Conservation (phyloP, 2,329 filamentous ascomycete species). For the Rhynchosporium graminicola region DNA sequence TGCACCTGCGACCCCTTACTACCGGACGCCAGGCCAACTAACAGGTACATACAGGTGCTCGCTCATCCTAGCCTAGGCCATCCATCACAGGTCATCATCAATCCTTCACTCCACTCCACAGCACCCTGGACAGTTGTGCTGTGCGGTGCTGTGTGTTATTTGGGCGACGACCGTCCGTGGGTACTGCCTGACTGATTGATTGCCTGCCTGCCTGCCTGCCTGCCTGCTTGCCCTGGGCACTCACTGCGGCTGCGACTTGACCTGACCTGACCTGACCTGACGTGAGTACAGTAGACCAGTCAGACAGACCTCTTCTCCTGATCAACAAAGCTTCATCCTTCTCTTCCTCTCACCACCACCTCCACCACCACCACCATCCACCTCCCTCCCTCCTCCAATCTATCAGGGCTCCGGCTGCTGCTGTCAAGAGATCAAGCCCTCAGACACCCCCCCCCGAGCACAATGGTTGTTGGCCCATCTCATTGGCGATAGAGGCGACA, state of each 20-base stretch:
- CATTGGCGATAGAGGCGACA: conserved; percentile 44
- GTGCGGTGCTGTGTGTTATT: no score
- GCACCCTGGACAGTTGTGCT: no score
- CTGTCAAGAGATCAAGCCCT: conserved; percentile 23
- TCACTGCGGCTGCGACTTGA: not conserved
- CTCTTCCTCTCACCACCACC: not conserved
- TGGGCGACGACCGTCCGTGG: not conserved
- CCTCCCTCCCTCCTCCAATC: conserved; percentile 6
- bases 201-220: not conserved
- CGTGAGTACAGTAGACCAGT: no score
- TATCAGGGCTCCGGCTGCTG: conserved; percentile 12
- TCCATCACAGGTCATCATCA: not conserved
- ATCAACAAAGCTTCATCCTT: conserved; percentile 11
- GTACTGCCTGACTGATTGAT: not conserved
- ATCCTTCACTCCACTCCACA: no score
- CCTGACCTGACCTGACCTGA: not conserved
- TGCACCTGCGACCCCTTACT: not conserved
- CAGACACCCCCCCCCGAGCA: conserved; percentile 38
- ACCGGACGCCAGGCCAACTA: conserved; percentile 1
- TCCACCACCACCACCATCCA: conserved; percentile 3
- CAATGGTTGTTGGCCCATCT: conserved; percentile 48
- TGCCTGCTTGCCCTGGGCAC: not conserved
- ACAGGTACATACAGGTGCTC: not conserved
- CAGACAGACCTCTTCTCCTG: no score
- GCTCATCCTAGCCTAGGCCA: not conserved